Evolutionary conservation across 345 rosid genomes (phyloP).

Genomic region (Camelina neglecta): DNA sequence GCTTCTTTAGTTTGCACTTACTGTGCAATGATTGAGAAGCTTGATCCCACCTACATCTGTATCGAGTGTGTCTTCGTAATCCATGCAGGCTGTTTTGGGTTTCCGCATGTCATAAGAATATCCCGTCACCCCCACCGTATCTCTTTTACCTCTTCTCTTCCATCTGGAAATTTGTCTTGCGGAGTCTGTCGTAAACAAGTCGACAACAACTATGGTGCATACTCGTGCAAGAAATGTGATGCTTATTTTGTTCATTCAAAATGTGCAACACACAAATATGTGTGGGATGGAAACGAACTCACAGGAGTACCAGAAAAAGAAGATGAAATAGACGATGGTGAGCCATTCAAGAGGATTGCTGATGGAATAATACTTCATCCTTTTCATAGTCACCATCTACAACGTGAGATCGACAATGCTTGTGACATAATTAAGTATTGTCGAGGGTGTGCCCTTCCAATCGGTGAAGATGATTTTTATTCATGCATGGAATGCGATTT

Average conservation of each 20-base stretch:
- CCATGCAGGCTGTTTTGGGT: neutral
- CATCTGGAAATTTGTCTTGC: neutral
- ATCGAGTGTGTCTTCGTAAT: neutral
- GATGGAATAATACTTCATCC: neutral
- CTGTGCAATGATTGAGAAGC: neutral
- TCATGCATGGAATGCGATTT: too few relatives aligned
- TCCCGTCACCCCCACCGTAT: conserved; percentile 31
- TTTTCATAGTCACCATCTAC: neutral
- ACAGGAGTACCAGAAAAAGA: neutral
- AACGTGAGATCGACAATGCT: neutral
- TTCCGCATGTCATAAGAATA: conserved; percentile 13
- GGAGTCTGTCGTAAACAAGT: neutral
- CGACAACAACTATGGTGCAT: neutral
- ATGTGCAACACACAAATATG: neutral
- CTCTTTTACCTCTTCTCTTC: neutral
- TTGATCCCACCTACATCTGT: neutral
- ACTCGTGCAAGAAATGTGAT: neutral
- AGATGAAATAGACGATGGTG: neutral
- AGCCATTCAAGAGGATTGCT: neutral
- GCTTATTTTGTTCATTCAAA: conserved; percentile 4
- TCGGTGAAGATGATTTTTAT: too few relatives aligned
- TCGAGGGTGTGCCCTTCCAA: too few relatives aligned
- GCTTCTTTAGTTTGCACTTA: neutral
- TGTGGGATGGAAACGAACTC: neutral
- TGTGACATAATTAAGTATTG: neutral